Evolutionary conservation across 2,329 filamentous ascomycete genomes (phyloP).

Genomic region (Uncinocarpus reesii): DNA sequence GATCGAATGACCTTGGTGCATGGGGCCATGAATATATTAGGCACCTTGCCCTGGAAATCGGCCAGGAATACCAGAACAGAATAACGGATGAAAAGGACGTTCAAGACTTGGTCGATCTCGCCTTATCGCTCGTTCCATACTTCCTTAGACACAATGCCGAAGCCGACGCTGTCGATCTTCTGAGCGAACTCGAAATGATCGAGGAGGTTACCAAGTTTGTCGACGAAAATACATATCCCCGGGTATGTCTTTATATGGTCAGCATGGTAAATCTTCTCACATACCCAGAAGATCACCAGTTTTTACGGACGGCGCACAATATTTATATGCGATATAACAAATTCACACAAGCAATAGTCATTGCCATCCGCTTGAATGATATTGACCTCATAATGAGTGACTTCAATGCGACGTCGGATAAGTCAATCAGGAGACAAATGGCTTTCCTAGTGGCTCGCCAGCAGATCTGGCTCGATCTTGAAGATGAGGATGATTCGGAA

Average conservation of each 20-base stretch:
- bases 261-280: constrained; percentile 97
- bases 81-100: constrained; percentile 74
- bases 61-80: constrained; percentile 82
- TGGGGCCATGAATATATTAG: constrained; percentile 99
- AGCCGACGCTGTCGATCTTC: constrained; percentile 90
- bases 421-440: constrained; percentile 80
- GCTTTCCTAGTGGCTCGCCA: constrained; percentile 87
- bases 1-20: constrained; percentile 82
- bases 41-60: constrained; percentile 90
- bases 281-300: constrained; percentile 93
- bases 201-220: constrained; percentile 80
- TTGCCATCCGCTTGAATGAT: constrained; percentile 90
- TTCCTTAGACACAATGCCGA: constrained; percentile 97
- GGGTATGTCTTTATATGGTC: constrained; percentile 96
- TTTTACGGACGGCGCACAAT: constrained; percentile 81
- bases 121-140: constrained; percentile 74
- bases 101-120: constrained; percentile 75
- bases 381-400: constrained; percentile 69
- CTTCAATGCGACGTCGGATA: constrained; percentile 69
- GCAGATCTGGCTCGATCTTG: constrained; percentile 67
- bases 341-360: constrained; percentile 81
- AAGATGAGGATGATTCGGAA: constrained; percentile 57
- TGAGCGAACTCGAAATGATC: constrained; percentile 97
- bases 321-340: constrained; percentile 93
- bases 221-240: constrained; percentile 83